These are phyloP conservation scores for Tetrapisispora fleetii DNA, from an alignment of 805 yeast species.

Conservation along the genomic window DNA sequence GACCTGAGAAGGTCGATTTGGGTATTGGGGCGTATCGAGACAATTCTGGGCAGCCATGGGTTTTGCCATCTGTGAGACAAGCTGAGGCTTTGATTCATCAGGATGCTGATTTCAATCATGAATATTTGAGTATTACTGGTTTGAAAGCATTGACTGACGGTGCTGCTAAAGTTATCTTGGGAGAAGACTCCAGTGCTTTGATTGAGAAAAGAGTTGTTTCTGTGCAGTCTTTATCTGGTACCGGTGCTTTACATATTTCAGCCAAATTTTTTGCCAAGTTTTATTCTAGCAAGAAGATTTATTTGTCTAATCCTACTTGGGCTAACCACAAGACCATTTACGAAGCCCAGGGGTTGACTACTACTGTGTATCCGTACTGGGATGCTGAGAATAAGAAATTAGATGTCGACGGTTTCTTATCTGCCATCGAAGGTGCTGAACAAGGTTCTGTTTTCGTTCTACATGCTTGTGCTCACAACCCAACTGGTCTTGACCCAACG, in stretches of 20 bases:
- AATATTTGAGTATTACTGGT: slow-evolving; percentile 79
- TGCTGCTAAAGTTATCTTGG: slow-evolving; percentile 67
- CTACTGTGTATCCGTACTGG: slow-evolving; percentile 80
- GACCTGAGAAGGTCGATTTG: slow-evolving; percentile 66
- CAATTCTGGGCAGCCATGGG: slow-evolving; percentile 77
- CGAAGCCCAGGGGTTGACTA: slow-evolving; percentile 54
- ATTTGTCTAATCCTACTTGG: slow-evolving; percentile 92
- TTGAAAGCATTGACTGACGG: slow-evolving; percentile 54
- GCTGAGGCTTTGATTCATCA: slow-evolving; percentile 60
- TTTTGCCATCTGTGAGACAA: slow-evolving; percentile 60
- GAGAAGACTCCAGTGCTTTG: slow-evolving; percentile 46
- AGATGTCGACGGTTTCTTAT: slow-evolving; percentile 59
- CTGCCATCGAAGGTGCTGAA: slow-evolving; percentile 55
- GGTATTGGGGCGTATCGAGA: slow-evolving; percentile 96
- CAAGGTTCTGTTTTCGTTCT: slow-evolving; percentile 69
- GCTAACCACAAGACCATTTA: slow-evolving; percentile 89
- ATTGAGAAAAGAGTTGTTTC: slow-evolving; percentile 61
- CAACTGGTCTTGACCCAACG: slow-evolving; percentile 93
- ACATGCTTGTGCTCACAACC: slow-evolving; percentile 97
- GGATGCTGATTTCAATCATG: slow-evolving; percentile 66
- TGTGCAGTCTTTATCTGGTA: slow-evolving; percentile 86
- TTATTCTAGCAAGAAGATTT: slow-evolving; percentile 35
- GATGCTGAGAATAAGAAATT: slow-evolving; percentile 58
- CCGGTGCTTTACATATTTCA: slow-evolving; percentile 89
- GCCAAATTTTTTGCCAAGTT: slow-evolving; percentile 39